Evolutionary conservation across 371 early-diverging fungal species (phyloP).

Genomic region (Circinella minor): DNA sequence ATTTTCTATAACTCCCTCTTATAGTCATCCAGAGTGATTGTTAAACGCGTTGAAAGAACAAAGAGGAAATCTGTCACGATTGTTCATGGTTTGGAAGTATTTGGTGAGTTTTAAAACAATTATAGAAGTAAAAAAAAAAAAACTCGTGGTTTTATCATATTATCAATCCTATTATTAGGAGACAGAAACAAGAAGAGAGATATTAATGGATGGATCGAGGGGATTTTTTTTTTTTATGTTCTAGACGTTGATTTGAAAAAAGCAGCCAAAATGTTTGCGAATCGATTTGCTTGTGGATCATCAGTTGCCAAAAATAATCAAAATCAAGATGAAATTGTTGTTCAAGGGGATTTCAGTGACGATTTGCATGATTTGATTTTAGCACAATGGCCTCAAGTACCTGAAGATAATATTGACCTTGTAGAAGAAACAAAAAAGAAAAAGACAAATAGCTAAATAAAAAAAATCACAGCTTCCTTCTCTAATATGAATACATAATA

Average conservation of each 20-base stretch:
- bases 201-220: conserved; percentile 1
- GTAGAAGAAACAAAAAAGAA: conserved; percentile 72
- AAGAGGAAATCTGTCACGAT: conserved; percentile 88
- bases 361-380: conserved; percentile 75
- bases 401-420: conserved; percentile 69
- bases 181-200: background rate
- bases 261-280: conserved; percentile 92
- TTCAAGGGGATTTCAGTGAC: conserved; percentile 90
- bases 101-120: conserved; percentile 52
- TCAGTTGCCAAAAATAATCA: conserved; percentile 91
- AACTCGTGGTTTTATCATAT: background rate
- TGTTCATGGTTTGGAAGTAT: conserved; percentile 80
- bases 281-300: conserved; percentile 90
- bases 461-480: too few species aligned
- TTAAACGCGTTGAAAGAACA: conserved; percentile 87
- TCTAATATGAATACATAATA: too few species aligned
- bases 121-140: background rate
- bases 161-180: background rate
- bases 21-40: conserved; percentile 62
- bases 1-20: background rate
- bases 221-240: background rate
- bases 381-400: conserved; percentile 66
- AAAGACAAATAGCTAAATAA: conserved; percentile 20
- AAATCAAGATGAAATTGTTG: conserved; percentile 91
- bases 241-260: conserved; percentile 91